Evolutionary conservation across 768 basidiomycete genomes (phyloP), one percentile per base, ranked within the genome.

Genomic region (Leccinum variicolor): DNA sequence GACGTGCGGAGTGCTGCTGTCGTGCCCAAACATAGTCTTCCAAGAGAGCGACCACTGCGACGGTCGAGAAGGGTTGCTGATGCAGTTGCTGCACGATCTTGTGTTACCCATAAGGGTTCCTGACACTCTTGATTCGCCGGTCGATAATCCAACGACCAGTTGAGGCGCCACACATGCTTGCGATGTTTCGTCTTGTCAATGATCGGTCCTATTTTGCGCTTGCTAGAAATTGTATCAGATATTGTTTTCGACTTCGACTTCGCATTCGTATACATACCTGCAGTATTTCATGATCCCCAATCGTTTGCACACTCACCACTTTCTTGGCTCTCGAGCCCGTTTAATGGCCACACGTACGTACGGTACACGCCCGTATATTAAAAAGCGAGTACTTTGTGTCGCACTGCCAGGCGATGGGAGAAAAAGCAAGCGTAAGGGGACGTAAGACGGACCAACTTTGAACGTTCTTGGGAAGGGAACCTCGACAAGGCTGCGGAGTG

Each of bases 11-110:
- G 57, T 52, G 60, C 25, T 29, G 54, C 47, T 25, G 14, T 19
- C 14, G 25, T 26, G n/a, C 23, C 50, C 10, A 58, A 58, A n/a
- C 55, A 45, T 15, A 26, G 45, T 39, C 2, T 19, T 21, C 43
- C 56, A 14, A 49, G 48, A 46, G 66, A 64, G 23, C 59, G 52
- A 21, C 64, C 65, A 25, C 34, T 62, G 47, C 65, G 66, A 28
- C 78, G 87, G 58, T 90, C 89, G 59, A 87, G 84, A 73, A 77
- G 89, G 48, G 87, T 89, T 21, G 86, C 86, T 29, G 78, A 82
- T 57, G 81, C 83, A 17, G 74, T 77, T 46, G 80, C 80, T 49
- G 79, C 80, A 8, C 77, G 81, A 45, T 73, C 79, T 31, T 79
- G 79, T 39, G 75, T 76, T 50, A 74, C 75, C 39, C 72, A 75